Conservation (phyloP, 1,284 basidiomycete genomes). For the Takashimella koratensis region DNA sequence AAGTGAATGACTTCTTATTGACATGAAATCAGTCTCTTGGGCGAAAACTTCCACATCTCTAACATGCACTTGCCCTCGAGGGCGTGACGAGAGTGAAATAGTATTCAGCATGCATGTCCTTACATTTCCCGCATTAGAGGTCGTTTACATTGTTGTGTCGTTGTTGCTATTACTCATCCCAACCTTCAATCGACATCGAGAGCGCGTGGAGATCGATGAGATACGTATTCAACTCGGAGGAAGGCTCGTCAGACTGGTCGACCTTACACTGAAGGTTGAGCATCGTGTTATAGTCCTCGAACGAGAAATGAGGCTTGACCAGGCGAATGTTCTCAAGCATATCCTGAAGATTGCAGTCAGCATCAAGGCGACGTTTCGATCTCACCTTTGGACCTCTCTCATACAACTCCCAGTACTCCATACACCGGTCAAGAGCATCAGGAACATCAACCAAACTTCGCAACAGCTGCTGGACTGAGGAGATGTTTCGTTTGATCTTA, state of each 20-base stretch:
- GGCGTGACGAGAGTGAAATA: background rate
- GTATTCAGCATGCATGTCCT: background rate
- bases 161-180: background rate
- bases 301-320: constrained; percentile 61
- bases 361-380: constrained; percentile 6
- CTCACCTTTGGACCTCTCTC: constrained; percentile 67
- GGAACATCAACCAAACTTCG: constrained; percentile 53
- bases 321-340: constrained; percentile 67
- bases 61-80: constrained; percentile 7
- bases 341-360: constrained; percentile 52
- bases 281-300: constrained; percentile 88
- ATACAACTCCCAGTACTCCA: constrained; percentile 78
- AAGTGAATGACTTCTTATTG: background rate
- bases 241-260: constrained; percentile 51
- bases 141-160: background rate
- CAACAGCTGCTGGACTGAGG: constrained; percentile 88
- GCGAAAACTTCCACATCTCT: constrained; percentile 44
- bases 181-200: constrained; percentile 38
- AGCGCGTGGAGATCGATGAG: constrained; percentile 49
- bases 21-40: constrained; percentile 29
- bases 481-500: constrained; percentile 85
- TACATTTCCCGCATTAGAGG: background rate
- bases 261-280: constrained; percentile 81
- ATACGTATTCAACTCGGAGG: constrained; percentile 43
- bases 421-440: constrained; percentile 22